Conservation (phyloP, 192 early-diverging fungal genomes). For the Backusella tarrabulga region DNA sequence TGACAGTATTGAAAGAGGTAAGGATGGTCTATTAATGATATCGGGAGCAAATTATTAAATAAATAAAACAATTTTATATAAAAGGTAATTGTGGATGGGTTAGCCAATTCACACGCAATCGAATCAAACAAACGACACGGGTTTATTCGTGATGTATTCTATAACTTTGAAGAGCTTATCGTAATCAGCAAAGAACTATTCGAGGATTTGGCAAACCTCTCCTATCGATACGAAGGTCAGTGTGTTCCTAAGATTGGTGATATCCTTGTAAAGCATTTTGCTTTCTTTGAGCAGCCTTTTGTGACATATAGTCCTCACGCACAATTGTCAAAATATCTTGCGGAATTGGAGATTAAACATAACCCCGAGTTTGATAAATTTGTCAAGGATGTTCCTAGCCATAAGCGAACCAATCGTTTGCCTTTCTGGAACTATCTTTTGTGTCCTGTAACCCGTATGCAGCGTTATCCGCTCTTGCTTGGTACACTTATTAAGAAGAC, state of each 20-base stretch:
- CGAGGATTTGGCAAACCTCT: constrained; percentile 53
- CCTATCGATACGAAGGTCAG: constrained; percentile 52
- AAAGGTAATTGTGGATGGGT: constrained; percentile 16
- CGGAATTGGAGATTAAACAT: constrained; percentile 70
- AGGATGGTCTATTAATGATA: constrained; percentile 16
- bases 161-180: constrained; percentile 47
- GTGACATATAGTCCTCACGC: constrained; percentile 84
- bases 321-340: constrained; percentile 73
- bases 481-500: constrained; percentile 81
- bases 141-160: constrained; percentile 80
- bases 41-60: not conserved
- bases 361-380: constrained; percentile 73
- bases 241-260: constrained; percentile 79
- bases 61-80: not conserved
- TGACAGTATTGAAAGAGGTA: constrained; percentile 80
- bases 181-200: constrained; percentile 57
- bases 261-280: constrained; percentile 71
- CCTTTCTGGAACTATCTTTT: constrained; percentile 50
- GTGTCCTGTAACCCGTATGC: constrained; percentile 81
- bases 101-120: constrained; percentile 9
- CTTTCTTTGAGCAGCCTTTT: constrained; percentile 69
- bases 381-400: constrained; percentile 46
- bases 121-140: constrained; percentile 48
- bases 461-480: constrained; percentile 84
- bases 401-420: constrained; percentile 23